Conservation (phyloP, 495 filamentous ascomycete species). For the Terfezia claveryi region DNA sequence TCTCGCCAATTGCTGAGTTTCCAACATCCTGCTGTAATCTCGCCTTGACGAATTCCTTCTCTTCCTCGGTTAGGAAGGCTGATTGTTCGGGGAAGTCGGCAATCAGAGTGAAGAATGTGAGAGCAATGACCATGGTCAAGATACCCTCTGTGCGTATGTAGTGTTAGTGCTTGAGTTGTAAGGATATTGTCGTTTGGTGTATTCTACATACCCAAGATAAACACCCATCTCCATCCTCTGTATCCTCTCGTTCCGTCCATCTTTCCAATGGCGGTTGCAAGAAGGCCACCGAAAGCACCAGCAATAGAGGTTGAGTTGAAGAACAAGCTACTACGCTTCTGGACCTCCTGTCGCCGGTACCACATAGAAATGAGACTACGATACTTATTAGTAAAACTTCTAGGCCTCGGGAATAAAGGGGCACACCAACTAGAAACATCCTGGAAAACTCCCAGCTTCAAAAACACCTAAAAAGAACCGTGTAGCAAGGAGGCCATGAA, state of each 20-base stretch:
- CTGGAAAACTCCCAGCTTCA: slow-evolving; percentile 67
- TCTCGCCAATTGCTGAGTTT: slow-evolving; percentile 40
- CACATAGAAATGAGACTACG: slow-evolving; percentile 42
- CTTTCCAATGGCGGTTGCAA: slow-evolving; percentile 68
- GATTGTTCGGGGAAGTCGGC: slow-evolving; percentile 52
- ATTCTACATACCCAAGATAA: slow-evolving; percentile 24
- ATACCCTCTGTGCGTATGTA: slow-evolving; percentile 33
- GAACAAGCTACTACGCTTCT: slow-evolving; percentile 77
- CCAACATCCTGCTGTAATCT: slow-evolving; percentile 64
- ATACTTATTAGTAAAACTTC: too few relatives aligned
- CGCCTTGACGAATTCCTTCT: slow-evolving; percentile 49
- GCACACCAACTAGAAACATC: slow-evolving; percentile 39
- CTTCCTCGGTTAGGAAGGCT: slow-evolving; percentile 49
- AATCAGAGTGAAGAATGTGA: slow-evolving; percentile 57
- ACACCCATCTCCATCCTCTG: slow-evolving; percentile 71
- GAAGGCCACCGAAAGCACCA: slow-evolving; percentile 66
- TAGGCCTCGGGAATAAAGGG: too few relatives aligned
- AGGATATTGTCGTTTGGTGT: not conserved
- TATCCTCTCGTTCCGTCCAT: slow-evolving; percentile 50
- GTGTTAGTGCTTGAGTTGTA: not conserved
- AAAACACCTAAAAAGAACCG: slow-evolving; percentile 76
- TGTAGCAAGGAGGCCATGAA: slow-evolving; percentile 54
- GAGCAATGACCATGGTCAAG: slow-evolving; percentile 47
- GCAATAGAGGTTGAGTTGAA: slow-evolving; percentile 65
- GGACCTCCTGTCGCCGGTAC: slow-evolving; percentile 72